phyloP scores from a whole-genome alignment of 202 grass and related monocot genomes.

The Schoenoplectus tabernaemontani region DNA sequence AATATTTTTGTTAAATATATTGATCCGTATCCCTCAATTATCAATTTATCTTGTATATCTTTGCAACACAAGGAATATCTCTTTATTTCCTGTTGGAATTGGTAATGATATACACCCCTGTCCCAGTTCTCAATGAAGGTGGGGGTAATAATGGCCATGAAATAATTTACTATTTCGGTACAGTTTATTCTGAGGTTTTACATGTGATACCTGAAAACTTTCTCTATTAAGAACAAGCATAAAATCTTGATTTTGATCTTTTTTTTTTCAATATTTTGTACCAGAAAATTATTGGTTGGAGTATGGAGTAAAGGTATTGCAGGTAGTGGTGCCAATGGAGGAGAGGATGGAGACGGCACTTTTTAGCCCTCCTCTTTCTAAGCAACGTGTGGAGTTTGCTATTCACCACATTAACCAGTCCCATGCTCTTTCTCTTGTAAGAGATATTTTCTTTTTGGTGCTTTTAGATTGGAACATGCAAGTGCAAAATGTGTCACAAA shows the following conservation, averaged over 20 bases:
- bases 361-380: slow-evolving; percentile 80
- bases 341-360: slow-evolving; percentile 69
- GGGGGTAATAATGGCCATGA: background rate
- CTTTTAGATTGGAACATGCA: background rate
- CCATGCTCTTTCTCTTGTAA: slow-evolving; percentile 67
- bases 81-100: background rate
- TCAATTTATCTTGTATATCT: background rate
- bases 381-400: slow-evolving; percentile 84
- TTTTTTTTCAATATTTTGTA: slow-evolving; percentile 17
- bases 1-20: background rate
- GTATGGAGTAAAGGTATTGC: slow-evolving; percentile 65
- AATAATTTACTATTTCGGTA: background rate
- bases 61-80: background rate
- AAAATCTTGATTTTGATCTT: background rate
- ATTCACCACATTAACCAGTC: slow-evolving; percentile 66
- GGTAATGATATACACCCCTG: background rate
- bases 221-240: background rate
- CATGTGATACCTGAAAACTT: background rate
- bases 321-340: slow-evolving; percentile 67
- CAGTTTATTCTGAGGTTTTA: slow-evolving; percentile 14
- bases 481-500: background rate
- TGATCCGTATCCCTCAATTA: background rate
- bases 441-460: background rate
- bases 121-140: background rate
- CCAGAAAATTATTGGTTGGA: slow-evolving; percentile 65